A percentile compares a stretch with the other conserved stretches of the same genome.
These are phyloP conservation scores for Fraxinus anomala DNA, from an alignment of 257 asterid species.

Conservation along the genomic window DNA sequence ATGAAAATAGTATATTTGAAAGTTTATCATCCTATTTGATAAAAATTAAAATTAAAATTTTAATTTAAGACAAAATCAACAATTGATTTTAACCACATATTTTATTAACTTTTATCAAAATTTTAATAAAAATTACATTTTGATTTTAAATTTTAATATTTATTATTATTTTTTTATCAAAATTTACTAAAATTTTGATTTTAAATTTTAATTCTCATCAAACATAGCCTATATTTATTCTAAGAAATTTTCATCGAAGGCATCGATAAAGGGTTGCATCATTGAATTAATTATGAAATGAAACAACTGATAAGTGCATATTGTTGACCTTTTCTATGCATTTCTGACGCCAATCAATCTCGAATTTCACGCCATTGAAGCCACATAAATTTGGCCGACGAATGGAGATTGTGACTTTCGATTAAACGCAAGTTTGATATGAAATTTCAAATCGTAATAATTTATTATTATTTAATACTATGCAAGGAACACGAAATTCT, in stretches of 20 bases:
- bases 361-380: slow-evolving; percentile 25
- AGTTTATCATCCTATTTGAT: no score
- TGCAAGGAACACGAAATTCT: background rate
- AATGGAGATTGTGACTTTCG: slow-evolving; percentile 38
- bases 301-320: background rate
- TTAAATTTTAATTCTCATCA: no score
- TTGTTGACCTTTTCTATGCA: background rate
- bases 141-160: no score
- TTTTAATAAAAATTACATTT: no score
- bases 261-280: background rate
- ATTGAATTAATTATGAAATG: background rate
- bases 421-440: background rate
- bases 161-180: no score
- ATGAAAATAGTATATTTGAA: no score
- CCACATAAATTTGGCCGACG: slow-evolving; percentile 43
- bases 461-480: background rate
- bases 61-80: no score
- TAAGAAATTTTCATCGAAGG: background rate
- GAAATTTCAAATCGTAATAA: background rate
- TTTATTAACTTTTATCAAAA: no score
- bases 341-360: slow-evolving; percentile 1
- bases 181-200: no score
- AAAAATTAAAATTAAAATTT: no score
- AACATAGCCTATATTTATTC: no score
- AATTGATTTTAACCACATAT: no score